A percentile compares a stretch with the other conserved stretches of the same genome.
phyloP scores from a whole-genome alignment of 768 basidiomycete genomes.

The Dioszegia aurantiaca region DNA sequence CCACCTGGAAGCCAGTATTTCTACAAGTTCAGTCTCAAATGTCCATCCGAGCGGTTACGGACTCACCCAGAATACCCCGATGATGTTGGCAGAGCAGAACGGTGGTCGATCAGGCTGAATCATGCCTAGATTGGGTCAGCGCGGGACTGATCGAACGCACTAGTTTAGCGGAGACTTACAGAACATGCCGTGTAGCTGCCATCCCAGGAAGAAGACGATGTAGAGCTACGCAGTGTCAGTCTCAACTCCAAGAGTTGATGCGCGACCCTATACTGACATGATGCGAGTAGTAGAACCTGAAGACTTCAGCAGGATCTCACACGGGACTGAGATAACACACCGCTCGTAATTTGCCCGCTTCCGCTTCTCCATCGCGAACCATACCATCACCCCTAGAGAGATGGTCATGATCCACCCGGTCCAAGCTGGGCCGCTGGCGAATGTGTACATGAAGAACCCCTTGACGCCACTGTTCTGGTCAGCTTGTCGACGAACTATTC shows the following conservation, averaged over 20 bases:
- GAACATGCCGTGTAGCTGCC: constrained; percentile 96
- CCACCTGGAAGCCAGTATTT: constrained; percentile 51
- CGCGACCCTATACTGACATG: constrained; percentile 37
- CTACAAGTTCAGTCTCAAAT: constrained; percentile 26
- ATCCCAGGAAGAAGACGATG: constrained; percentile 84
- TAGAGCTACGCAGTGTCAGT: constrained; percentile 69
- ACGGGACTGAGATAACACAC: constrained; percentile 59
- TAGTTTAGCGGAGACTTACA: constrained; percentile 21
- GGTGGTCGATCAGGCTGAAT: constrained; percentile 76
- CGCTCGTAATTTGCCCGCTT: constrained; percentile 75
- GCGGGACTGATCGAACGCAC: too few species aligned
- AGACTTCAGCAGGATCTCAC: background rate
- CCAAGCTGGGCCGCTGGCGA: constrained; percentile 60
- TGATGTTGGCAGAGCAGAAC: constrained; percentile 75
- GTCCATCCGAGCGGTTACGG: background rate
- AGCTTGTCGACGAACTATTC: background rate
- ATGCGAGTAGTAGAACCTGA: constrained; percentile 43
- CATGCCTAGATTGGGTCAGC: constrained; percentile 36
- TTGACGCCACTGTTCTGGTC: constrained; percentile 58
- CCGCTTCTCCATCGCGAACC: constrained; percentile 76
- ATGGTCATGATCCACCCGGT: constrained; percentile 85
- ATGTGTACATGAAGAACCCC: constrained; percentile 76
- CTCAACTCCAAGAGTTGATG: too few species aligned
- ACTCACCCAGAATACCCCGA: constrained; percentile 93
- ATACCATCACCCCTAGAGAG: constrained; percentile 73